Evolutionary conservation across 345 rosid genomes (phyloP), one percentile per base, ranked within the genome.

Genomic region (Populus deltoides): DNA sequence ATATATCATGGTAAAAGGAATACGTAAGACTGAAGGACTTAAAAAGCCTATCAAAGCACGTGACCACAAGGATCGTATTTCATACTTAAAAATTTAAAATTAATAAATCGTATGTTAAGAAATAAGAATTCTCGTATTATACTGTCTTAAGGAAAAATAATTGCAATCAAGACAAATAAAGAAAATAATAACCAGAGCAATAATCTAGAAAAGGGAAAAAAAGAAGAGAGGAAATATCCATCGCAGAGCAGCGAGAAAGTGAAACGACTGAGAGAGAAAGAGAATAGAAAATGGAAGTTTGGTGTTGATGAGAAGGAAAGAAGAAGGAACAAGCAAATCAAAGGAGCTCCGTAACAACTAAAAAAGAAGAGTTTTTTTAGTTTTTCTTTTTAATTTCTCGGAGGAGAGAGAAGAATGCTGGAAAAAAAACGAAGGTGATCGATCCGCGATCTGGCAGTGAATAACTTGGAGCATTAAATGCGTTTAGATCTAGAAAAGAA

Each of bases 401-500:
- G 81, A 77, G 71, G 82, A 71, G 83, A 79, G 82, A 78, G 86
- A 79, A 78, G 12, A 59, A 24, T 24, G 65, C 65, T 59, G 65
- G 29, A 10, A 59, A 22, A 57, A 57, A 24, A 3, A n/a, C 5
- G 27, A 59, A 80, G 49, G 22, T 71, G 5, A 3, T 33, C 71
- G 63, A 57, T 45, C 70, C 68, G 77, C 12, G 69, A 66, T 66
- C 69, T 66, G 69, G 69, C 38, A 3, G 69, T 18, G 36, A 66
- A 33, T 33, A 2, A 66, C 10, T 10, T 66, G 71, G 36, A 22
- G 79, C 78, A 85, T 39, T 81, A n/a, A 82, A 71, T 86, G 87
- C 73, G 53, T 49, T 74, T 86, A 81, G 91, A 90, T 88, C 93
- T 87, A 47, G 36, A 80, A 67, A 71, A 24, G 71, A 27, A 70